A percentile compares a stretch with the other conserved stretches of the same genome.
phyloP scores from a whole-genome alignment of 75 land plant species.

The Adiantum capillusveneris region DNA sequence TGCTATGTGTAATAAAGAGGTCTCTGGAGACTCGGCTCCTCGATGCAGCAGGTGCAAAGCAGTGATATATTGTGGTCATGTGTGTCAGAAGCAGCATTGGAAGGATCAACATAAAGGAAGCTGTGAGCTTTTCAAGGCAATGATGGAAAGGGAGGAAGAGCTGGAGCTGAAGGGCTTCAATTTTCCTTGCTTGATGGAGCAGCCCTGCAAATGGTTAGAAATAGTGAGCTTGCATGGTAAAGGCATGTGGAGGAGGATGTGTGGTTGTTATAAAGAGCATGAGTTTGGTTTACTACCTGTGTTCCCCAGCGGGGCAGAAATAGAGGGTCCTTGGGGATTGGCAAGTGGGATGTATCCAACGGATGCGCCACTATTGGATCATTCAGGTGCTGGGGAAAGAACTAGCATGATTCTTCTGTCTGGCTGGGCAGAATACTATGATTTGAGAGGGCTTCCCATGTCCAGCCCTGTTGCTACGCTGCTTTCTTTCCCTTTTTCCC shows the following conservation, averaged over 20 bases:
- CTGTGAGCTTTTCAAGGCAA: slow-evolving; percentile 60
- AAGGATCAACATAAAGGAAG: slow-evolving; percentile 53
- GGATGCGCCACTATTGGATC: slow-evolving; percentile 26
- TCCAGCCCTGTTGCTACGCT: slow-evolving; percentile 57
- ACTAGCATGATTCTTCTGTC: slow-evolving; percentile 35
- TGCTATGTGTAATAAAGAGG: slow-evolving; percentile 44
- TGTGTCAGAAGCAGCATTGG: slow-evolving; percentile 72
- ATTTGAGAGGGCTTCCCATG: slow-evolving; percentile 42
- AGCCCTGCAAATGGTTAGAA: slow-evolving; percentile 63
- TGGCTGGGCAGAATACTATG: slow-evolving; percentile 61
- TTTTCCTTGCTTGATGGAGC: slow-evolving; percentile 44
- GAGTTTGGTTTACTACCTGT: slow-evolving; percentile 58
- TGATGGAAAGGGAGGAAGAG: slow-evolving; percentile 76
- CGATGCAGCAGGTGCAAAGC: slow-evolving; percentile 59
- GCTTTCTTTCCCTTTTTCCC: slow-evolving; percentile 48
- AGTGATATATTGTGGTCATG: slow-evolving; percentile 51
- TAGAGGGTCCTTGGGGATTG: slow-evolving; percentile 46
- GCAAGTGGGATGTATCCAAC: slow-evolving; percentile 34
- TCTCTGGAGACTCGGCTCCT: slow-evolving; percentile 34
- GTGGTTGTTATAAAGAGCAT: slow-evolving; percentile 37
- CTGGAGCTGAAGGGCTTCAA: slow-evolving; percentile 47
- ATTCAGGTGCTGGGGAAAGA: not conserved
- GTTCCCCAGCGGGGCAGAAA: slow-evolving; percentile 18
- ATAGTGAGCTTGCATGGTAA: slow-evolving; percentile 46
- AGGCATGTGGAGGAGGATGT: slow-evolving; percentile 68